These are phyloP conservation scores for Lichtheimia corymbifera DNA, from an alignment of 371 early-diverging fungal genomes.

Conservation along the genomic window DNA sequence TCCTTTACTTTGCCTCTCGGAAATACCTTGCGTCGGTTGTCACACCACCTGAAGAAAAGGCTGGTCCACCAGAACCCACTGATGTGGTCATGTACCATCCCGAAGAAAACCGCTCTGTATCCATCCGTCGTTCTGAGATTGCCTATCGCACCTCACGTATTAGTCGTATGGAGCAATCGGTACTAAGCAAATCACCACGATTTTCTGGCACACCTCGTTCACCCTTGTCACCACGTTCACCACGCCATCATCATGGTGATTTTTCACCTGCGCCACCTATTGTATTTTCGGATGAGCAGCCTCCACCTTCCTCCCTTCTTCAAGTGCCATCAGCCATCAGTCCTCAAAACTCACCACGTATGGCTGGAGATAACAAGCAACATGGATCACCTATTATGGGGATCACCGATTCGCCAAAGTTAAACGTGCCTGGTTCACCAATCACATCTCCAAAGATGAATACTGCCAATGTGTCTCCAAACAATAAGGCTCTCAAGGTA, in stretches of 20 bases:
- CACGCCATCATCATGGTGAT: not conserved
- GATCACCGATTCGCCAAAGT: not conserved
- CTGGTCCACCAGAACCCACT: slow-evolving; percentile 7
- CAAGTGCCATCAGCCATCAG: slow-evolving; percentile 5
- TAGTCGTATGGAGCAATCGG: slow-evolving; percentile 9
- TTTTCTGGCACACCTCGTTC: slow-evolving; percentile 6
- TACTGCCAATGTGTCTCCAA: not conserved
- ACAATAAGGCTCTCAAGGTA: slow-evolving; percentile 4
- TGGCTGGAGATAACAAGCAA: not conserved
- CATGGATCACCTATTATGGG: not conserved
- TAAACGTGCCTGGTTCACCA: not conserved
- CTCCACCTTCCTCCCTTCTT: slow-evolving; percentile 13
- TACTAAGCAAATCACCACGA: slow-evolving; percentile 2
- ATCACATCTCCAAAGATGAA: slow-evolving; percentile 9
- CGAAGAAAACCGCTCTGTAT: slow-evolving; percentile 41
- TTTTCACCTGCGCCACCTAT: slow-evolving; percentile 8
- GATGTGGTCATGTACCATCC: slow-evolving; percentile 41
- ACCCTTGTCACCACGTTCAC: slow-evolving; percentile 3
- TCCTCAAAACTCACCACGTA: slow-evolving; percentile 15
- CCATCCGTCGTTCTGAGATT: slow-evolving; percentile 27
- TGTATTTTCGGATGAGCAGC: not conserved
- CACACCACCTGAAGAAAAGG: slow-evolving; percentile 6
- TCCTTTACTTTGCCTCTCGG: slow-evolving; percentile 70
- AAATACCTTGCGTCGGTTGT: slow-evolving; percentile 38
- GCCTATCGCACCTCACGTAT: slow-evolving; percentile 5